Evolutionary conservation across 768 basidiomycete genomes (phyloP), one percentile per base, ranked within the genome.

Genomic region (Podaxis sp.): DNA sequence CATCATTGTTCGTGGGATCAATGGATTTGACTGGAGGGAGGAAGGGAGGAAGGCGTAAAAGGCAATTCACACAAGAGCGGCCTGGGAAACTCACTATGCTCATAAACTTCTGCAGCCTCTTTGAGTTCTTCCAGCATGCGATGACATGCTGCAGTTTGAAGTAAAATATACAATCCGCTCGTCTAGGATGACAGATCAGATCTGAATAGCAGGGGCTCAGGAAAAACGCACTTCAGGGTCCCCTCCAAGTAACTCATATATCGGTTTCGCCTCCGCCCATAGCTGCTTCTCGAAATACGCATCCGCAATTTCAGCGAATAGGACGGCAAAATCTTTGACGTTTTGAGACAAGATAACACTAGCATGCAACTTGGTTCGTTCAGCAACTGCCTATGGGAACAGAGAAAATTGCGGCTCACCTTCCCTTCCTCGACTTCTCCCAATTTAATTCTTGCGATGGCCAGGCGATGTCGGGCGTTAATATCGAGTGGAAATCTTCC

Each of bases 281-380:
- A 91, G 75, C 62, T 86, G 85, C 6, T 82, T 77, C 40, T 92
- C 87, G 64, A 88, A 89, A 69, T 90, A 90, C 0, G 90, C 91
- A 64, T 93, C 91, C 0, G 91, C 95, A 36, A 96, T 87, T 67
- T 95, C 93, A 0, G 77, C 79, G 66, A 93, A 94, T 3, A 95
- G 76, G 1, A 87, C 82, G 0, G 89, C 86, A 64, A 93, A 93
- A 64, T 93, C 87, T 3, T 85, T 68, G 0, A 89, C 79, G 57
- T 95, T 92, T 65, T 92, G 82, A 0, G 81, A 69, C 1, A 91
- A 77, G 23, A 98, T 81, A 37, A 89, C 75, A 28, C 79, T 79
- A 0, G 92, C 87, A 71, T 98, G 95, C 40, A 87, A 77, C 93
- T 97, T 9, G 25, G 21, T 65, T 5, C 40, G 13, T 5, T 54